Conservation (phyloP, 2,329 filamentous ascomycete species). For the Lasiodiplodia theobromae region DNA sequence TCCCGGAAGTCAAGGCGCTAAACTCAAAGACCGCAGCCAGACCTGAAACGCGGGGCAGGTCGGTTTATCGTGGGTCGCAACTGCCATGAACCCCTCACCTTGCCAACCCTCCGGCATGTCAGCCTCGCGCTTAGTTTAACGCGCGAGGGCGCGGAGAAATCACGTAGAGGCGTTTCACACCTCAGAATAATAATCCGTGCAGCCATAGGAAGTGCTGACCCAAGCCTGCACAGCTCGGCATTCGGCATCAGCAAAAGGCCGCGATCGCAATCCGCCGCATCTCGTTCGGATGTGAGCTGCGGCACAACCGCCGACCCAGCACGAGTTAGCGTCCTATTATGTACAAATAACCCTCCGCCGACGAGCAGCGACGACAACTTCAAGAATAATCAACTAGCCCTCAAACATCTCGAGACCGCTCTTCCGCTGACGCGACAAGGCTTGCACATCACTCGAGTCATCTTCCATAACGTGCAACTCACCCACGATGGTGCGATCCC, state of each 20-base stretch:
- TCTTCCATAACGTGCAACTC: neutral
- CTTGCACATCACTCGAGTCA: neutral
- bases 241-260: slow-evolving; percentile 1
- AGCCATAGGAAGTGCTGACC: slow-evolving; percentile 3
- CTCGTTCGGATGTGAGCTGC: neutral
- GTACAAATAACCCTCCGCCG: neutral
- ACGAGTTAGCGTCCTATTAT: too few species aligned
- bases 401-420: neutral
- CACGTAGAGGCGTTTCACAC: too few species aligned
- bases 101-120: neutral
- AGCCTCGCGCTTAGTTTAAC: neutral
- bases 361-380: neutral
- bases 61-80: neutral
- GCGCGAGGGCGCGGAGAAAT: neutral
- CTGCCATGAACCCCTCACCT: neutral
- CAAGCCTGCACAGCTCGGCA: slow-evolving; percentile 1
- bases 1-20: too few species aligned
- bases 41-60: neutral
- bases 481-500: slow-evolving; percentile 6
- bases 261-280: neutral
- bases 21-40: neutral
- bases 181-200: neutral
- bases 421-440: neutral
- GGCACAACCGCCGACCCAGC: neutral
- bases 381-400: too few species aligned